These are phyloP conservation scores for Phallus indusiatus DNA, from an alignment of 768 basidiomycete genomes.

Conservation along the genomic window DNA sequence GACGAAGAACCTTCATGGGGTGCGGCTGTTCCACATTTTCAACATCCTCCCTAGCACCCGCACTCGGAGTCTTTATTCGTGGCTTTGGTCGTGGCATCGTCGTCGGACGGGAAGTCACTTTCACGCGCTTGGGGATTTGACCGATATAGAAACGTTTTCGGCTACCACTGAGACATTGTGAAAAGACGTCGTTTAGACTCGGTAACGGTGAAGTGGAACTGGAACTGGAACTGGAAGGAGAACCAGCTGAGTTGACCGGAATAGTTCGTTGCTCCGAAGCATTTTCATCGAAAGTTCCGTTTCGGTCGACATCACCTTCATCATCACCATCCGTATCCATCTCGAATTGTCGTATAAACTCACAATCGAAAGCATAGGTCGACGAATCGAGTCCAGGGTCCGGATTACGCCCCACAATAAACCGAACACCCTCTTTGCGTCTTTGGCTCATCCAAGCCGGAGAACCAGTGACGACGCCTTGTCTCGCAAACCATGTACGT, in stretches of 20 bases:
- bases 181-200: not conserved
- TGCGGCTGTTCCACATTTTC: not conserved
- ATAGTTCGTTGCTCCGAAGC: not conserved
- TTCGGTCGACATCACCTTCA: not conserved
- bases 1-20: not conserved
- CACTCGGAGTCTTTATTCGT: not conserved
- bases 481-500: not conserved
- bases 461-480: not conserved
- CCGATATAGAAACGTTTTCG: not conserved
- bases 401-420: slow-evolving; percentile 3
- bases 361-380: not conserved
- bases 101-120: not conserved
- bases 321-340: not conserved
- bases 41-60: not conserved
- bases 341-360: not conserved
- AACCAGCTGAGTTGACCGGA: not conserved
- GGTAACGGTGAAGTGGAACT: not conserved
- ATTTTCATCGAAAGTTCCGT: not conserved
- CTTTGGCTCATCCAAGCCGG: not conserved
- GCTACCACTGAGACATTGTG: not conserved
- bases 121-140: not conserved
- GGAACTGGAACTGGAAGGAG: not conserved
- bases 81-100: not conserved
- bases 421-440: slow-evolving; percentile 4
- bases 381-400: not conserved